Conservation (phyloP, 305 asterid species). For the Coffea humblotiana region DNA sequence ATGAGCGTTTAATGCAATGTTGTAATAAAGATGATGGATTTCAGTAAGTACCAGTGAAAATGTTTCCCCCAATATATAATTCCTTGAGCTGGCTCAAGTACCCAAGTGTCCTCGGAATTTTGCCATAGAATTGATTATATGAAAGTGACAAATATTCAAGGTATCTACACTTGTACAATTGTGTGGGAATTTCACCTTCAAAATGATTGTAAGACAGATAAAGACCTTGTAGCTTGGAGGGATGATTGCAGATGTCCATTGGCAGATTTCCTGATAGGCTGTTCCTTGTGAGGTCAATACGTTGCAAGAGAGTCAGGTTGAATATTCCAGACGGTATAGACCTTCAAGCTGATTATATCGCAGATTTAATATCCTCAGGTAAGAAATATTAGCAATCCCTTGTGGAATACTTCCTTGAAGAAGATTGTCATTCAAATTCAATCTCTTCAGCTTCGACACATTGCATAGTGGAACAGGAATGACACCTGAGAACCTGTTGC, state of each 20-base stretch:
- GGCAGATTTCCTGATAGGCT: constrained; percentile 25
- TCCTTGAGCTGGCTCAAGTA: constrained; percentile 25
- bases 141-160: constrained; percentile 25
- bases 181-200: constrained; percentile 27
- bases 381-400: constrained; percentile 4
- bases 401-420: constrained; percentile 14
- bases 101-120: constrained; percentile 27
- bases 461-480: constrained; percentile 3
- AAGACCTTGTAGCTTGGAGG: constrained; percentile 10
- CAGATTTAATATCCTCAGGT: background rate
- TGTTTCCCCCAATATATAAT: constrained; percentile 18
- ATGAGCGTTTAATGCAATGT: background rate
- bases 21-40: background rate
- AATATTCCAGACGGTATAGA: constrained; percentile 17
- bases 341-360: constrained; percentile 10
- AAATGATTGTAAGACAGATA: constrained; percentile 21
- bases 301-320: constrained; percentile 13
- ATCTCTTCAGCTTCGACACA: constrained; percentile 8
- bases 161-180: constrained; percentile 29
- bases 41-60: constrained; percentile 14
- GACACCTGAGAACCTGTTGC: constrained; percentile 21
- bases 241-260: constrained; percentile 17
- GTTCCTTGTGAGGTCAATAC: constrained; percentile 15
- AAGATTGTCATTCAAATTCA: background rate
- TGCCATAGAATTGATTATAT: constrained; percentile 24